phyloP scores from a whole-genome alignment of 768 basidiomycete genomes.

The Boletales sp. region DNA sequence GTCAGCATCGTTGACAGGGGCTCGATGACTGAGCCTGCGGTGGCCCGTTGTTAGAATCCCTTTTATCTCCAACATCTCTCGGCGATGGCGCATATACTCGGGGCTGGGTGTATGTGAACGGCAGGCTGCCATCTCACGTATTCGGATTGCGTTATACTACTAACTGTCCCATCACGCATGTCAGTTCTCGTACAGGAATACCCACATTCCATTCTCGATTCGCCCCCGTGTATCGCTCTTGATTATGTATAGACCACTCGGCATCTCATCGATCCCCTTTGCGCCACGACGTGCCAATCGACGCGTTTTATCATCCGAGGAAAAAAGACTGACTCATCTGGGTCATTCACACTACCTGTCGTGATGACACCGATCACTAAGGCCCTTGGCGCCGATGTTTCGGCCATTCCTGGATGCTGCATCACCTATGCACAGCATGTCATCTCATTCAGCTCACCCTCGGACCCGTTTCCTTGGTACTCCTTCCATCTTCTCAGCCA shows the following conservation, averaged over 20 bases:
- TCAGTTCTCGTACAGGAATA: conserved; percentile 11
- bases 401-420: too few species aligned
- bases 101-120: conserved; percentile 14
- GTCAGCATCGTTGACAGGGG: not conserved
- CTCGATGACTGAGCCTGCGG: not conserved
- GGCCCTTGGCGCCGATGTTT: too few species aligned
- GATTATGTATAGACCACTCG: conserved; percentile 3
- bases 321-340: not conserved
- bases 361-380: not conserved
- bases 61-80: conserved; percentile 4
- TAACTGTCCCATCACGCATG: not conserved
- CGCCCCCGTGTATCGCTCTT: not conserved
- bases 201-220: not conserved
- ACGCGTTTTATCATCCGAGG: not conserved
- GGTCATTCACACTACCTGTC: not conserved
- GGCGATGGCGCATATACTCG: conserved; percentile 2
- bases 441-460: too few species aligned
- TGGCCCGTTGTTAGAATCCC: not conserved
- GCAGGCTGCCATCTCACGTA: not conserved
- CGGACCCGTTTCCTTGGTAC: too few species aligned
- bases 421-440: too few species aligned
- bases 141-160: not conserved
- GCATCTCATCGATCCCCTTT: not conserved
- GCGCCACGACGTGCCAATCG: not conserved
- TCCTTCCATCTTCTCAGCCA: too few species aligned